A percentile compares a stretch with the other conserved stretches of the same genome.
phyloP scores from a whole-genome alignment of 108 stramenopile species.

The Nannochloropsis salina region DNA sequence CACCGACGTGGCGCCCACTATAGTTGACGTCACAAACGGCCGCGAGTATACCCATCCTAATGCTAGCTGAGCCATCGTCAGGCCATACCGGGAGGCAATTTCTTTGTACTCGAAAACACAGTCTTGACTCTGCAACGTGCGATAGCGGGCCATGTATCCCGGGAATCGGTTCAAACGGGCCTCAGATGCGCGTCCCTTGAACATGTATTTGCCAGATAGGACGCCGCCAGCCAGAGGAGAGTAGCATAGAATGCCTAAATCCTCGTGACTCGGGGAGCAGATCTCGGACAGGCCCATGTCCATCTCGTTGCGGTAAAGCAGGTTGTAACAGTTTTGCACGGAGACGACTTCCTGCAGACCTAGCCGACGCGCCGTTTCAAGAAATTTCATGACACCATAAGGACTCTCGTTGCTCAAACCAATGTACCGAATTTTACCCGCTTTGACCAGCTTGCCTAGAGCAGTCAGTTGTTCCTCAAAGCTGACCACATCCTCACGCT shows the following conservation, averaged over 20 bases:
- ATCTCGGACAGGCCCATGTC: conserved; percentile 75
- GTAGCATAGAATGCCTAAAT: conserved; percentile 79
- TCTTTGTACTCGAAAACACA: conserved; percentile 65
- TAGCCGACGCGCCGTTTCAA: conserved; percentile 62
- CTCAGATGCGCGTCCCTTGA: conserved; percentile 44
- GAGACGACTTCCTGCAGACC: conserved; percentile 69
- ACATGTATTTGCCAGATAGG: conserved; percentile 58
- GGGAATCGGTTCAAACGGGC: conserved; percentile 67
- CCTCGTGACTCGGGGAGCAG: conserved; percentile 65
- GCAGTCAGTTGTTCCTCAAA: conserved; percentile 78
- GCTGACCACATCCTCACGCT: conserved; percentile 52
- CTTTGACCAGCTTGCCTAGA: conserved; percentile 63
- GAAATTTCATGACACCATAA: conserved; percentile 73
- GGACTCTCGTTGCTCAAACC: conserved; percentile 75
- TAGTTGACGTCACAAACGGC: conserved; percentile 71
- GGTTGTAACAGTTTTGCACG: conserved; percentile 76
- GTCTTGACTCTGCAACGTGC: conserved; percentile 58
- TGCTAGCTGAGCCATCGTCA: conserved; percentile 71
- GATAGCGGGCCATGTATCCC: conserved; percentile 77
- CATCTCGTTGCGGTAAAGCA: conserved; percentile 76
- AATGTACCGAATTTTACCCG: conserved; percentile 45
- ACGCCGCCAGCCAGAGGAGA: conserved; percentile 79
- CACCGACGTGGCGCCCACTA: conserved; percentile 82
- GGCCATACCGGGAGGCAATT: conserved; percentile 59
- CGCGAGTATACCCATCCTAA: conserved; percentile 71